A percentile compares a stretch with the other conserved stretches of the same genome.
These are phyloP conservation scores for Trametes versicolor DNA, from an alignment of 1,284 basidiomycete species.

Conservation along the genomic window DNA sequence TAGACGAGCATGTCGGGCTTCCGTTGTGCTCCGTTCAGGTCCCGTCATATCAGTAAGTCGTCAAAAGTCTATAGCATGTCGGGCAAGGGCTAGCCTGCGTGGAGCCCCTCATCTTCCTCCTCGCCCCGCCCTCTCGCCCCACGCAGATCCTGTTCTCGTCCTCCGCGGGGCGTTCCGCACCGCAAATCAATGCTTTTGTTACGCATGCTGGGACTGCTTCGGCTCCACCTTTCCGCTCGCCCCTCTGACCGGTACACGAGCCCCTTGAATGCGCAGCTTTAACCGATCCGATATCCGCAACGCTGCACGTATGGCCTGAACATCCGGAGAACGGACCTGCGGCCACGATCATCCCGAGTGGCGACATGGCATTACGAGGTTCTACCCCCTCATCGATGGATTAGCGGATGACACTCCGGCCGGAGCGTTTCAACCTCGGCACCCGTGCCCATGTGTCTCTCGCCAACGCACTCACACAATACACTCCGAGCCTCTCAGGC, in stretches of 20 bases:
- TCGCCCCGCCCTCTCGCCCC: slow-evolving; percentile 1
- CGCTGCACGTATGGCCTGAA: slow-evolving; percentile 5
- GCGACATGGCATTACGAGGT: slow-evolving; percentile 19
- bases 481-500: slow-evolving; percentile 9
- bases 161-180: neutral
- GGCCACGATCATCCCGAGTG: slow-evolving; percentile 26
- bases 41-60: slow-evolving; percentile 3
- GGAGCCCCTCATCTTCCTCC: slow-evolving; percentile 6
- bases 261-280: neutral
- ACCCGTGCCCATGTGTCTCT: slow-evolving; percentile 4
- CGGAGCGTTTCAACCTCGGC: slow-evolving; percentile 14
- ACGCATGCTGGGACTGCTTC: neutral
- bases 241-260: neutral
- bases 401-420: slow-evolving; percentile 25
- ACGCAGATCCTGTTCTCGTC: slow-evolving; percentile 3
- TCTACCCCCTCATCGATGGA: slow-evolving; percentile 27
- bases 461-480: slow-evolving; percentile 4
- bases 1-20: neutral
- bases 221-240: neutral
- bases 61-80: slow-evolving; percentile 22
- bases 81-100: neutral
- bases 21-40: slow-evolving; percentile 14
- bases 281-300: slow-evolving; percentile 30
- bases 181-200: neutral
- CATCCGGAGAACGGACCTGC: slow-evolving; percentile 18